Conservation (phyloP, 2,329 filamentous ascomycete genomes). For the Tolypocladium nubicola region DNA sequence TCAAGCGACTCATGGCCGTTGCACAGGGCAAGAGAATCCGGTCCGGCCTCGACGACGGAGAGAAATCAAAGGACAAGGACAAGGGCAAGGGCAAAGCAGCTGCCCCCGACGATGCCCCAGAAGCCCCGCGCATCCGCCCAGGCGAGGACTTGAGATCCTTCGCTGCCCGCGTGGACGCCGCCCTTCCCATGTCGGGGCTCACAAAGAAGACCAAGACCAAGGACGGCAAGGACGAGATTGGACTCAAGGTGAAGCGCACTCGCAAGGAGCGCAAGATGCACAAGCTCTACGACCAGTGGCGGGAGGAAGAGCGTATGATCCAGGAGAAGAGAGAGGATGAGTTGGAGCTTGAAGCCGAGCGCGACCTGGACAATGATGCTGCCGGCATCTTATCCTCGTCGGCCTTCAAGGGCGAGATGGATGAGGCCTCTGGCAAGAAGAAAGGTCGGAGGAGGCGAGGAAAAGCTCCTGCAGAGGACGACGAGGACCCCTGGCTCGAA, state of each 20-base stretch:
- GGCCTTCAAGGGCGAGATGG: constrained; percentile 31
- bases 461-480: constrained; percentile 36
- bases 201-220: constrained; percentile 47
- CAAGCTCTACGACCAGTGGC: constrained; percentile 70
- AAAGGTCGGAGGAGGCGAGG: constrained; percentile 32
- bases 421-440: constrained; percentile 15
- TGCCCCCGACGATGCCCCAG: constrained; percentile 11
- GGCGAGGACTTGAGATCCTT: constrained; percentile 81
- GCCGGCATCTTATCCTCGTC: constrained; percentile 29
- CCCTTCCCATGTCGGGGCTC: constrained; percentile 66
- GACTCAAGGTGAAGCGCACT: constrained; percentile 60
- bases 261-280: constrained; percentile 78
- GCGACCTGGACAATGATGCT: constrained; percentile 49
- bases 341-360: constrained; percentile 51
- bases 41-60: constrained; percentile 64
- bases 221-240: constrained; percentile 51
- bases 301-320: constrained; percentile 53
- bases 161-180: constrained; percentile 69
- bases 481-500: constrained; percentile 66
- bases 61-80: constrained; percentile 9
- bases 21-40: constrained; percentile 48
- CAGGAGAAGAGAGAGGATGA: constrained; percentile 56
- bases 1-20: constrained; percentile 74
- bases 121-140: constrained; percentile 61
- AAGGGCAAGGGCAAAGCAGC: constrained; percentile 4